phyloP scores from a whole-genome alignment of 352 stramenopile genomes.

The Globisporangium barbulae region DNA sequence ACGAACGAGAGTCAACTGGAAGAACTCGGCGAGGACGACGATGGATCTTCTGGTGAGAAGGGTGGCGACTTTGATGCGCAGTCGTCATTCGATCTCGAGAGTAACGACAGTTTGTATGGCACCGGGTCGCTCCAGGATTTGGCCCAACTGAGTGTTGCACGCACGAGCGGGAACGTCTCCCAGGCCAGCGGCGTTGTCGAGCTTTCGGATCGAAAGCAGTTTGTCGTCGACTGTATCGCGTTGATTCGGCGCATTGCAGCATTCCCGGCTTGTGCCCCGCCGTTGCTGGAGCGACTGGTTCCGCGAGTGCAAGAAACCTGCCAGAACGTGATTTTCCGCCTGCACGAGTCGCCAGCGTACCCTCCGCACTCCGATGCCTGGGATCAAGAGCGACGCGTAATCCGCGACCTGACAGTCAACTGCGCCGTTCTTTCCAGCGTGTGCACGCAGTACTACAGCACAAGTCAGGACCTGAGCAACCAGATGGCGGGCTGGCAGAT shows the following conservation, averaged over 20 bases:
- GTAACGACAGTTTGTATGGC: constrained; percentile 30
- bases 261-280: constrained; percentile 49
- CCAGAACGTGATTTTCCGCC: constrained; percentile 40
- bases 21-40: constrained; percentile 53
- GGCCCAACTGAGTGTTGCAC: constrained; percentile 52
- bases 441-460: constrained; percentile 55
- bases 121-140: constrained; percentile 69
- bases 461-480: constrained; percentile 45
- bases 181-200: constrained; percentile 32
- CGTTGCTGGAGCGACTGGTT: constrained; percentile 47
- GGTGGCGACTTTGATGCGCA: constrained; percentile 35
- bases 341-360: constrained; percentile 45
- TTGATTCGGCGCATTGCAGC: constrained; percentile 65
- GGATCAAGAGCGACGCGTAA: constrained; percentile 40
- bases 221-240: constrained; percentile 70
- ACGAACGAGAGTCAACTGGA: constrained; percentile 63
- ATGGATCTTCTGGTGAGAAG: constrained; percentile 19
- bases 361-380: constrained; percentile 38
- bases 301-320: constrained; percentile 41
- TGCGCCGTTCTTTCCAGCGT: constrained; percentile 62
- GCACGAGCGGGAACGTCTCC: constrained; percentile 29
- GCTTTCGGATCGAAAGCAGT: constrained; percentile 66
- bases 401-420: constrained; percentile 61
- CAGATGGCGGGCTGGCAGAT: constrained; percentile 68
- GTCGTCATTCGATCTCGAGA: constrained; percentile 34